Base-by-base conservation (phyloP, 2,329 filamentous ascomycete genomes). In the Exophiala viscosa region DNA sequence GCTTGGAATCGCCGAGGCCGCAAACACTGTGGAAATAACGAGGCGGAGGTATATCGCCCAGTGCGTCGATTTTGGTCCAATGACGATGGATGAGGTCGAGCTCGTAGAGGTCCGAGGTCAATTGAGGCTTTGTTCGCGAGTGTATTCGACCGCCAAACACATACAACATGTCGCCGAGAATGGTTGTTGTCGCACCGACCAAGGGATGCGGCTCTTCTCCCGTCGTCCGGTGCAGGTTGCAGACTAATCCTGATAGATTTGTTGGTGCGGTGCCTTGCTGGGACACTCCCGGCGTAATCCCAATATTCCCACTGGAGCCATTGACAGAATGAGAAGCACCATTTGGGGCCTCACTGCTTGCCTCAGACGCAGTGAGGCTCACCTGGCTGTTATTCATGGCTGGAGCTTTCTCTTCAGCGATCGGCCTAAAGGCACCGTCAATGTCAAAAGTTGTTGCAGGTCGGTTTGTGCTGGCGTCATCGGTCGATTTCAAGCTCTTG, bases 11-110 rank as follows among this genome's bases (percentile, higher is more conserved):
- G 17, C 93, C 93, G 2, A 99, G 74, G 1, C 89, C 82, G 68
- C 93, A 99, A 69, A 97, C 88, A 59, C 90, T 97, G 74, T 99
- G 93, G 61, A 99, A 99, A 69, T 99, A 99, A 56, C 93, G 83
- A 7, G 93, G 90, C 1, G 90, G 87, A 1, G 93, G 93, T 34
- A 95, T 76, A 64, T 97, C 90, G 40, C 93, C 93, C 23, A 77
- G 80, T 0, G 88, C 85, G 48, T 95, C 88, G 18, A 97, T 69
- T 68, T 91, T 96, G 10, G 86, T 90, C 93, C 93, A 99, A 70
- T 97, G 90, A 52, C 93, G 82, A 48, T 86, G 82, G 58, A 96
- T 88, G 41, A 99, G 78, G 68, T 99, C 92, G 50, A 99, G 75
- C 69, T 97, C 92, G 70, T 96, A 97, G 54, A 99, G 75, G 65